phyloP scores from a whole-genome alignment of 371 early-diverging fungal genomes.

The Zancudomyces culisetae region DNA sequence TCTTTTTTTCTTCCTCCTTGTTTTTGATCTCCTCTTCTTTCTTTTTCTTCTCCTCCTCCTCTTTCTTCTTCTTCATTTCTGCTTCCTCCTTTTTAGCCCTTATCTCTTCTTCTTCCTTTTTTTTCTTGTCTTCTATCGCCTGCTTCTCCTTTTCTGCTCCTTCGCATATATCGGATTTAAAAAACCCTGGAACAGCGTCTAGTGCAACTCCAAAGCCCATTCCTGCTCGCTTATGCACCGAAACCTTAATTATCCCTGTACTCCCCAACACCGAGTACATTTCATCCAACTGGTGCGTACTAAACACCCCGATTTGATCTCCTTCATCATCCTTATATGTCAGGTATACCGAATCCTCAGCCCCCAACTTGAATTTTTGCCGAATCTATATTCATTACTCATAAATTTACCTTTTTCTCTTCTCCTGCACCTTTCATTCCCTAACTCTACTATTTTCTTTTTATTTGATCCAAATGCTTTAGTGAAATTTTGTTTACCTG shows the following conservation, averaged over 20 bases:
- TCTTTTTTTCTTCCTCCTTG: not conserved
- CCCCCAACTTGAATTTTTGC: constrained; percentile 1
- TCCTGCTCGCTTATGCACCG: not conserved
- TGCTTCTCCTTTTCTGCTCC: not conserved
- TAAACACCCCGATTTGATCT: not conserved
- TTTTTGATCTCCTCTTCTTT: constrained; percentile 12
- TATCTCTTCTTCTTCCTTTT: constrained; percentile 37
- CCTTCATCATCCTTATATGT: constrained; percentile 1
- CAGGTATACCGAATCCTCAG: not conserved
- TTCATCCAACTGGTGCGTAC: constrained; percentile 1
- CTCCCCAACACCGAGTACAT: not conserved
- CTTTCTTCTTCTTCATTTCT: constrained; percentile 19
- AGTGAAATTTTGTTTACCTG: not conserved
- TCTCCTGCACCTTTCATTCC: no score
- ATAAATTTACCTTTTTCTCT: no score
- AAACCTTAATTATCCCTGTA: not conserved
- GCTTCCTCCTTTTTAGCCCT: constrained; percentile 12
- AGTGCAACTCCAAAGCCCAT: constrained; percentile 1
- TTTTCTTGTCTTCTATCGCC: constrained; percentile 37
- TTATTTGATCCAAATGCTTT: no score
- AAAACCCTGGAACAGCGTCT: constrained; percentile 1
- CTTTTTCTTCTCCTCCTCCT: constrained; percentile 25
- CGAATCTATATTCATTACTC: not conserved
- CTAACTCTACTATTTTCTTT: no score
- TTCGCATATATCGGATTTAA: not conserved